A percentile compares a stretch with the other conserved stretches of the same genome.
Conservation (phyloP, 495 filamentous ascomycete genomes). For the Pseudoneurospora amorphoporcata region DNA sequence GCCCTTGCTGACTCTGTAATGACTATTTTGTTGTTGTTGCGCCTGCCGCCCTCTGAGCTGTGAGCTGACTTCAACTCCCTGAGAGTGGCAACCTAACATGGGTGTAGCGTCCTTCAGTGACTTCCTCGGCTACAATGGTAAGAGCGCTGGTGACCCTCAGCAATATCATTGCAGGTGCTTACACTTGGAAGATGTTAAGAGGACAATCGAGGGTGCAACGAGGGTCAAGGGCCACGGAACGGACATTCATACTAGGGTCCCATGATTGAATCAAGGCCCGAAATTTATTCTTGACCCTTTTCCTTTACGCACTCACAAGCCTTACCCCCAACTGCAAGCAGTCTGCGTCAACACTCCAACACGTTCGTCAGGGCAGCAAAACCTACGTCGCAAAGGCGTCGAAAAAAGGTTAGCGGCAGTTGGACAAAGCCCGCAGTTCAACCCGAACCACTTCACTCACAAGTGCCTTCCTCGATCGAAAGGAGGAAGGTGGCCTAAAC, state of each 20-base stretch:
- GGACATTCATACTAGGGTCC: neutral
- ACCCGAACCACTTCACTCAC: neutral
- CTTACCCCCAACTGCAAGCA: neutral
- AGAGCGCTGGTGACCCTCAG: neutral
- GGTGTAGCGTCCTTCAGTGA: neutral
- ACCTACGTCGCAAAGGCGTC: neutral
- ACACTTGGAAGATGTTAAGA: no score
- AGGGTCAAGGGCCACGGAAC: neutral
- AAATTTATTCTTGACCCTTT: neutral
- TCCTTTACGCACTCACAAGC: neutral
- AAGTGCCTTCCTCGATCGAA: neutral
- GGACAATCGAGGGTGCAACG: neutral
- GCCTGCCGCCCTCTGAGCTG: neutral
- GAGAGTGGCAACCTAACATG: neutral
- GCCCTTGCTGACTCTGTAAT: constrained; percentile 22
- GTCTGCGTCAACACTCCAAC: neutral
- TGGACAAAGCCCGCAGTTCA: neutral
- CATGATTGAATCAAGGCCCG: neutral
- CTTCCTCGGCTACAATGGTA: neutral
- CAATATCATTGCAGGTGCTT: neutral
- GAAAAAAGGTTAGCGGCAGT: neutral
- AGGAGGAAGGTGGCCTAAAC: neutral
- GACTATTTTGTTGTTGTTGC: neutral
- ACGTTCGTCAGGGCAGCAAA: neutral
- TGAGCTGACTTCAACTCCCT: neutral